phyloP scores from a whole-genome alignment of 306 rosid species.

The Vachellia collinsii region DNA sequence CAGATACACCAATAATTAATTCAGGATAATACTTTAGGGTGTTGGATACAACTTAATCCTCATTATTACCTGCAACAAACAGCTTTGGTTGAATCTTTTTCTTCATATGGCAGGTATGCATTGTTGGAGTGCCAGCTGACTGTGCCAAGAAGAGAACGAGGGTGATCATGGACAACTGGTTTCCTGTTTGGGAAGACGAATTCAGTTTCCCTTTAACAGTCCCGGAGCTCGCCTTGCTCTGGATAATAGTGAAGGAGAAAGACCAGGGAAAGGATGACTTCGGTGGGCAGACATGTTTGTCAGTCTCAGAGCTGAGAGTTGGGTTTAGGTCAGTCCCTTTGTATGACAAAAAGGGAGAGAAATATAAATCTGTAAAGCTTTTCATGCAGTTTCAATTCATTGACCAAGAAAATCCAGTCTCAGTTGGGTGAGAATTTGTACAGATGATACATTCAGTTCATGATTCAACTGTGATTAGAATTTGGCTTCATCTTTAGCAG shows the following conservation, averaged over 20 bases:
- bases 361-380: conserved; percentile 62
- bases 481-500: too few relatives aligned
- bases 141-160: conserved; percentile 64
- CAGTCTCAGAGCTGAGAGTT: conserved; percentile 68
- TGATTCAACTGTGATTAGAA: conserved; percentile 9
- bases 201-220: conserved; percentile 70
- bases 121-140: conserved; percentile 75
- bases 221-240: conserved; percentile 89
- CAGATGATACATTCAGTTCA: conserved; percentile 2
- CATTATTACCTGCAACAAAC: too few relatives aligned
- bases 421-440: conserved; percentile 34
- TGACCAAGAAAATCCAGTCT: neutral
- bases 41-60: too few relatives aligned
- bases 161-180: conserved; percentile 69
- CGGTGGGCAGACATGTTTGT: conserved; percentile 90
- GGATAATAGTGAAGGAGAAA: conserved; percentile 71
- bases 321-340: conserved; percentile 86
- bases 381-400: conserved; percentile 56
- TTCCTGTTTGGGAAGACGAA: conserved; percentile 87
- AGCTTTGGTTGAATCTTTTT: neutral
- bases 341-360: conserved; percentile 65
- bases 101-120: conserved; percentile 33
- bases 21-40: too few relatives aligned
- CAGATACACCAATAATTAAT: too few relatives aligned
- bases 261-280: conserved; percentile 81